phyloP scores from a whole-genome alignment of 345 rosid species.

The Lepidium didymum region DNA sequence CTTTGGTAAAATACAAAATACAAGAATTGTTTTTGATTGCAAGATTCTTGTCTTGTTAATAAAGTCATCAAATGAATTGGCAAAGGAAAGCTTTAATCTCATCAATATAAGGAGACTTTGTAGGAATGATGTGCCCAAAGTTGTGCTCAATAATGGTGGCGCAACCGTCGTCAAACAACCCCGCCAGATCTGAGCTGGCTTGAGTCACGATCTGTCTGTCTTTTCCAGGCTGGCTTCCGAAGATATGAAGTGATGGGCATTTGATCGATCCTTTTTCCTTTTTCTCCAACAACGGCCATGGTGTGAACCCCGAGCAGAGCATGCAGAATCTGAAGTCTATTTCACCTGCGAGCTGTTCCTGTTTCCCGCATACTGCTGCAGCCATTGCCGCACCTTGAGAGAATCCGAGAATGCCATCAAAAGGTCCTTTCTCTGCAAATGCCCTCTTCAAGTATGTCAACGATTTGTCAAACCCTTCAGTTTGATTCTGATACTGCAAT shows the following conservation, averaged over 20 bases:
- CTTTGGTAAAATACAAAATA: constrained; percentile 5
- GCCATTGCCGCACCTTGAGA: constrained; percentile 97
- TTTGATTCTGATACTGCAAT: constrained; percentile 74
- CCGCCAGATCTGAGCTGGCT: constrained; percentile 55
- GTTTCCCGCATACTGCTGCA: constrained; percentile 48
- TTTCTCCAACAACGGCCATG: constrained; percentile 28
- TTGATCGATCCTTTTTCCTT: constrained; percentile 34
- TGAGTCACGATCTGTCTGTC: constrained; percentile 75
- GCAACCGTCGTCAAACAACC: constrained; percentile 49
- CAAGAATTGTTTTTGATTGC: constrained; percentile 7
- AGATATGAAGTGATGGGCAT: constrained; percentile 86
- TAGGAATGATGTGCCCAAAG: constrained; percentile 84
- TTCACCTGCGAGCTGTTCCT: constrained; percentile 36
- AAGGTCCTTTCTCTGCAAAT: constrained; percentile 64
- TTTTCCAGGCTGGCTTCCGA: constrained; percentile 53
- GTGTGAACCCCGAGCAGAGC: constrained; percentile 71
- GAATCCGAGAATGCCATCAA: constrained; percentile 90
- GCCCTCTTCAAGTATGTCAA: constrained; percentile 40
- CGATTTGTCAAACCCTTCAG: constrained; percentile 61
- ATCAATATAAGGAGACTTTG: constrained; percentile 63
- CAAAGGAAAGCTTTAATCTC: constrained; percentile 58
- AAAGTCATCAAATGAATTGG: constrained; percentile 42
- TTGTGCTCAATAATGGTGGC: constrained; percentile 65
- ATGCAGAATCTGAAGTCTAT: constrained; percentile 70
- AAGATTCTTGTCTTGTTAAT: neutral